These are phyloP conservation scores for Prunus yedoensis DNA, from an alignment of 331 rosid species.

Conservation along the genomic window DNA sequence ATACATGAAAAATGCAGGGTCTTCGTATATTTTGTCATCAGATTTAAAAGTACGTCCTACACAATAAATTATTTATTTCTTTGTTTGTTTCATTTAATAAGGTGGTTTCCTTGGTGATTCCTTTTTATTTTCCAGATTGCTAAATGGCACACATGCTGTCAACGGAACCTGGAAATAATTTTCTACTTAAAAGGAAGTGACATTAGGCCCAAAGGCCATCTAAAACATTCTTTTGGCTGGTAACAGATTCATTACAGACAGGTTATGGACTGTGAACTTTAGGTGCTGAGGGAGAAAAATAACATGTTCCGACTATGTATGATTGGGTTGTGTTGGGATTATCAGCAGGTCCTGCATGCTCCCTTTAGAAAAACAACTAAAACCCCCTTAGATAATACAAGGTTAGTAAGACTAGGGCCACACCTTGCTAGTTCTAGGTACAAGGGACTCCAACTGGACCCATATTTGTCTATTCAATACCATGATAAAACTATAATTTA, in stretches of 20 bases:
- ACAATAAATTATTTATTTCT: not conserved
- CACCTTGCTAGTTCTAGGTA: not conserved
- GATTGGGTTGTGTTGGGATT: not conserved
- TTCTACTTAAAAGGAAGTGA: not conserved
- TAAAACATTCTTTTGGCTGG: no score
- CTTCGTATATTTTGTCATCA: not conserved
- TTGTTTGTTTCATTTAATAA: not conserved
- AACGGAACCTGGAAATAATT: not conserved
- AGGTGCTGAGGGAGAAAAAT: not conserved
- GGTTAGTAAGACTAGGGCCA: not conserved
- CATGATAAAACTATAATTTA: slow-evolving; percentile 6
- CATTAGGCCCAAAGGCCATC: not conserved
- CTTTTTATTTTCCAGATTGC: not conserved
- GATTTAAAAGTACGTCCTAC: no score
- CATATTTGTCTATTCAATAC: not conserved
- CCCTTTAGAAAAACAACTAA: not conserved
- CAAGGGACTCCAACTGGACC: not conserved
- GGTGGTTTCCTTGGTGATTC: not conserved
- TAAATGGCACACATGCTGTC: not conserved
- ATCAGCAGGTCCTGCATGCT: not conserved
- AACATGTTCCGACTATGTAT: not conserved
- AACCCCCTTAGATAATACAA: not conserved
- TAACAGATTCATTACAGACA: no score
- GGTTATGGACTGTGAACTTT: no score
- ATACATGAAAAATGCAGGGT: not conserved